phyloP scores from a whole-genome alignment of 257 asterid species.

The Cinchona pubescens region DNA sequence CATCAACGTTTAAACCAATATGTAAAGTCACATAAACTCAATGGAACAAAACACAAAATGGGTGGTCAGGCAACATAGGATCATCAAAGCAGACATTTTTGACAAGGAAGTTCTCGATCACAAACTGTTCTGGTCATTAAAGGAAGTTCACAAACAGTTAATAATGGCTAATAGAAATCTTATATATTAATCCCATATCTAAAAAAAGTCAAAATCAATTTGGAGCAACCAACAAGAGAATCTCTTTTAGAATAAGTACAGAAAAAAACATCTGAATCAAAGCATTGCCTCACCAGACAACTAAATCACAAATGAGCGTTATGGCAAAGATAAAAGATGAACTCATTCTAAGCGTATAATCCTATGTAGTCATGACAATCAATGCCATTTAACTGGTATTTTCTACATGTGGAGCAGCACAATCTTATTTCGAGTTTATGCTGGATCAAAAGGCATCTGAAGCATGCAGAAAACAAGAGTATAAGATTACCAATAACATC shows the following conservation, averaged over 20 bases:
- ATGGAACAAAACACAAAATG: background rate
- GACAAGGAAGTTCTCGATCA: background rate
- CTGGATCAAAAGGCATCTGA: background rate
- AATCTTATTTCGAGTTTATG: background rate
- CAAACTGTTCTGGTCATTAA: background rate
- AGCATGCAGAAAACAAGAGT: constrained; percentile 4
- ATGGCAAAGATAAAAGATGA: background rate
- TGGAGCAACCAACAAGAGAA: constrained; percentile 3
- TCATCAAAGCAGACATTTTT: background rate
- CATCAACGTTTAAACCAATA: background rate
- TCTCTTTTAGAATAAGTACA: no score
- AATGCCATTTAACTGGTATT: background rate
- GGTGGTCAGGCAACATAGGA: no score
- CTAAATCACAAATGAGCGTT: no score
- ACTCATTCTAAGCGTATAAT: background rate
- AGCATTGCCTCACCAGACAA: background rate
- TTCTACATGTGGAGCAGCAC: background rate
- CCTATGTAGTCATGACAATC: background rate
- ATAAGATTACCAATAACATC: constrained; percentile 74
- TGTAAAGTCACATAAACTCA: background rate
- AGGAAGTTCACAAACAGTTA: background rate
- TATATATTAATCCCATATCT: background rate
- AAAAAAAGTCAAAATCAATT: background rate
- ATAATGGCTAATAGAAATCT: background rate
- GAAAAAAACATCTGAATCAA: no score